Evolutionary conservation across 78 protist genomes (phyloP), one percentile per base, ranked within the genome.

Genomic region (Polysphondylium violaceum): DNA sequence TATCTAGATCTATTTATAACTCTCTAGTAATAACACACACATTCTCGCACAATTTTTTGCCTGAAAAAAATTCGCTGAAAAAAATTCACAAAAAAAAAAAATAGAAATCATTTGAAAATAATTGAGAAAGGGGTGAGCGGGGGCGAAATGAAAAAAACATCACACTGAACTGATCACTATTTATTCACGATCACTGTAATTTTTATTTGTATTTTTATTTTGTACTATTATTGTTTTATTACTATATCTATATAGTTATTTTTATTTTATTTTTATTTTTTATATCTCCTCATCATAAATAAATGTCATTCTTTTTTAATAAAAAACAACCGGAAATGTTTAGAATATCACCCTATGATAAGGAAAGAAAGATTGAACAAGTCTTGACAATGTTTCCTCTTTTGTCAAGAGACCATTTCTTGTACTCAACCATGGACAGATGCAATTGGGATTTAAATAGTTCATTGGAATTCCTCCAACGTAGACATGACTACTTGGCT

Each of bases 341-440:
- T 7, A 12, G 17, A 27, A 71, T 71, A 11, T 71, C 77, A 47
- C 77, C 77, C 43, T 38, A 71, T 50, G 73, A 83, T 40, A 83
- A 83, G 58, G 56, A 47, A 83, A 60, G 43, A 47, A 83, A 44
- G 23, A 55, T 83, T 27, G 71, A 83, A 3, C 36, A 63, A 31
- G 78, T 83, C 16, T 8, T 58, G 1, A 23, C 61, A 35, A 83
- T 83, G 90, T 83, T 83, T 14, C 90, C 90, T 33, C 33, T 83
- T 0, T 36, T 77, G 11, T 35, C 71, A 25, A 41, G 68, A 16
- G 90, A 83, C n/a, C 90, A 83, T 68, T 83, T 69, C 56, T 58
- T 83, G 27, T 83, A 83, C 25, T 21, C 73, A 19, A 83, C 90
- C 14, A 23, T 83, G 38, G 78, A 83, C 17, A 40, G 90, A 21